These are phyloP conservation scores for Kingdonia uniflora DNA, from an alignment of 164 flowering plant species.

Conservation along the genomic window DNA sequence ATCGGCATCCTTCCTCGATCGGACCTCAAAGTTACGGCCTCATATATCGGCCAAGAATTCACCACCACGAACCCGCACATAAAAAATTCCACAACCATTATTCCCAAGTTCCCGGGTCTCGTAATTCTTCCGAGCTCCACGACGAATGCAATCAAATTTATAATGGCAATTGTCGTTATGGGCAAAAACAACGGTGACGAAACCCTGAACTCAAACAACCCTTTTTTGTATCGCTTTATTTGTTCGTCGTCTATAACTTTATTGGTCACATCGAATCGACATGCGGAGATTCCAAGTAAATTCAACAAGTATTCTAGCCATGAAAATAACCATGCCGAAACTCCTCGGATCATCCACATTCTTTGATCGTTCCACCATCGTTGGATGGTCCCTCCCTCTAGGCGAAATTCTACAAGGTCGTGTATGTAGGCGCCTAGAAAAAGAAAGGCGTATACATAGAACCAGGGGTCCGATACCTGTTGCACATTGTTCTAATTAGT, in stretches of 20 bases:
- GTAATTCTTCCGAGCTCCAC: conserved; percentile 13
- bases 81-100: conserved; percentile 23
- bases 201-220: conserved; percentile 55
- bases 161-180: conserved; percentile 31
- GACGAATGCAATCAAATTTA: conserved; percentile 39
- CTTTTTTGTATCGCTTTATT: conserved; percentile 45
- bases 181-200: conserved; percentile 56
- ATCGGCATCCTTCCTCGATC: conserved; percentile 44
- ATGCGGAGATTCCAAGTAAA: conserved; percentile 25
- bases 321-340: conserved; percentile 40
- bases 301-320: conserved; percentile 26
- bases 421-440: conserved; percentile 51
- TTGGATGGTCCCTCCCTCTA: conserved; percentile 25
- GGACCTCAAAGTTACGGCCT: conserved; percentile 47
- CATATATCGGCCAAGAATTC: conserved; percentile 54
- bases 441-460: conserved; percentile 43
- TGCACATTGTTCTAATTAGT: background rate
- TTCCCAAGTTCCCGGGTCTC: conserved; percentile 10
- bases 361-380: conserved; percentile 80
- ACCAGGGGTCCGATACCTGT: conserved; percentile 50
- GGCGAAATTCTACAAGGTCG: conserved; percentile 39
- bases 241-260: conserved; percentile 43
- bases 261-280: conserved; percentile 54
- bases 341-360: conserved; percentile 61
- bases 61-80: conserved; percentile 38